A percentile compares a stretch with the other conserved stretches of the same genome.
Evolutionary conservation across 148 eudicot genomes (phyloP).

Genomic region (Rhododendron simsii): DNA sequence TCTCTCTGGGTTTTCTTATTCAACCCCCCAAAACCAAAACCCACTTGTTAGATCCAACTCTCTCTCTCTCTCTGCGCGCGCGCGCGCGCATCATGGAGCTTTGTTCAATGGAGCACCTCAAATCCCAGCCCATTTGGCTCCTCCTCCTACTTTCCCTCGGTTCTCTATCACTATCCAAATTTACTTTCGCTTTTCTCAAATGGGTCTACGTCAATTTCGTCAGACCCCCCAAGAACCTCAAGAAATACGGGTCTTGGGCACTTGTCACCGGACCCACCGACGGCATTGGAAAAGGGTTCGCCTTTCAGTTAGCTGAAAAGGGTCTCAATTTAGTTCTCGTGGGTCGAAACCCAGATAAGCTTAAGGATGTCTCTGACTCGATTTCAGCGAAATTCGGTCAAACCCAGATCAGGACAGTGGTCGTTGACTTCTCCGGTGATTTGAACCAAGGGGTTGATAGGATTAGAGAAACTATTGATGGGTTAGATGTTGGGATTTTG

Average conservation of each 20-base stretch:
- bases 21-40: conserved; percentile 7
- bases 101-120: conserved; percentile 36
- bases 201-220: conserved; percentile 80
- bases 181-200: conserved; percentile 37
- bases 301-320: conserved; percentile 69
- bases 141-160: conserved; percentile 42
- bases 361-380: conserved; percentile 51
- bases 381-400: conserved; percentile 43
- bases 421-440: conserved; percentile 63
- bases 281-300: conserved; percentile 89
- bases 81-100: conserved; percentile 27
- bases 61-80: neutral
- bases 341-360: conserved; percentile 76
- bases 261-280: conserved; percentile 90
- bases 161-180: conserved; percentile 26
- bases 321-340: conserved; percentile 77
- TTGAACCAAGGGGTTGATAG: conserved; percentile 33
- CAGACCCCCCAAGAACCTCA: conserved; percentile 71
- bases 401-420: conserved; percentile 49
- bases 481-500: conserved; percentile 64
- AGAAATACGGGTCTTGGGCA: conserved; percentile 96
- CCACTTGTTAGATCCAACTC: neutral
- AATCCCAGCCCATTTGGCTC: conserved; percentile 67
- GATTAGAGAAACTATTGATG: conserved; percentile 43
- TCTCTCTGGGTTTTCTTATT: conserved; percentile 11